Evolutionary conservation across 805 yeast genomes (phyloP).

Genomic region (Cyberlindnera amylophila): DNA sequence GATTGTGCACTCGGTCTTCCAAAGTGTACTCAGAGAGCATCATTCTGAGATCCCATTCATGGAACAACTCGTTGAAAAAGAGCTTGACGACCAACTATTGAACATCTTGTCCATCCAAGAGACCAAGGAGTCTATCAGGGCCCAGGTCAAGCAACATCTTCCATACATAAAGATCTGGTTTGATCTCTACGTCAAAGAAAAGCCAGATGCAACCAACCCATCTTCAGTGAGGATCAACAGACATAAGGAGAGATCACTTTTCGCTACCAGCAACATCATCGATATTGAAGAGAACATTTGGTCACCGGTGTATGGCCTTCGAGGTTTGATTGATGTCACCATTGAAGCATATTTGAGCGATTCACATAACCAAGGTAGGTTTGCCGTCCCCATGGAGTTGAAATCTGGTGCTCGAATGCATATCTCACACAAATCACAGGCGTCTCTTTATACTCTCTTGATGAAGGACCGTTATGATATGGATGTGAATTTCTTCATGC

Average conservation of each 20-base stretch:
- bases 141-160: slow-evolving; percentile 43
- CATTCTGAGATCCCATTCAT: slow-evolving; percentile 28
- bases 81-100: slow-evolving; percentile 41
- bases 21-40: slow-evolving; percentile 40
- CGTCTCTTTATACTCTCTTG: slow-evolving; percentile 73
- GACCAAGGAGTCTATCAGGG: slow-evolving; percentile 40
- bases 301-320: slow-evolving; percentile 86
- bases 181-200: slow-evolving; percentile 37
- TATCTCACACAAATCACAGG: slow-evolving; percentile 79
- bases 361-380: slow-evolving; percentile 35
- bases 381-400: slow-evolving; percentile 77
- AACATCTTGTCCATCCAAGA: slow-evolving; percentile 55
- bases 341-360: slow-evolving; percentile 53
- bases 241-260: slow-evolving; percentile 33
- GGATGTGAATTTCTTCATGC: slow-evolving; percentile 57
- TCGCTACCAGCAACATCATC: slow-evolving; percentile 59
- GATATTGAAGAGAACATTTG: slow-evolving; percentile 89
- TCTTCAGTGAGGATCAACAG: slow-evolving; percentile 26
- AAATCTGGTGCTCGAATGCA: slow-evolving; percentile 73
- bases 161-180: slow-evolving; percentile 54
- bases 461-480: slow-evolving; percentile 76
- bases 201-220: slow-evolving; percentile 25
- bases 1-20: slow-evolving; percentile 73
- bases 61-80: slow-evolving; percentile 33
- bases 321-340: slow-evolving; percentile 89